Percentiles rank a stretch among this genome's conserved stretches.
These are phyloP conservation scores for Nannizzia gypsea DNA, from an alignment of 2,329 filamentous ascomycete genomes.

Conservation along the genomic window DNA sequence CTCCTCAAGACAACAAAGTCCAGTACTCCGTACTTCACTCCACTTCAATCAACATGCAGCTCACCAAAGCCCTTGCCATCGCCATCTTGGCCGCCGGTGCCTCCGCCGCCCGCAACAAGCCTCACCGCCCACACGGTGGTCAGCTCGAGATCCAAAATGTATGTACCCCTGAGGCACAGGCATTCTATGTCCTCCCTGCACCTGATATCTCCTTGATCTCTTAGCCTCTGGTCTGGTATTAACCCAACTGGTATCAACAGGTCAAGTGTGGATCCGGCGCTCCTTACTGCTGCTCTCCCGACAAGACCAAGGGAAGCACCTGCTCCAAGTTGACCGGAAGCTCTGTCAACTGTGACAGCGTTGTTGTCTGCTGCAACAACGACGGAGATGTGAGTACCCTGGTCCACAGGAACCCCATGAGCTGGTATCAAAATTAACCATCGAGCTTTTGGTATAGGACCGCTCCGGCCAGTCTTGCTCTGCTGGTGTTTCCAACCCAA, in stretches of 20 bases:
- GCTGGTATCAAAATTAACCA: background rate
- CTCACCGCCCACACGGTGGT: background rate
- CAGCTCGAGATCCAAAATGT: background rate
- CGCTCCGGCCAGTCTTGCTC: background rate
- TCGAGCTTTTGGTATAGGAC: background rate
- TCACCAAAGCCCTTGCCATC: background rate
- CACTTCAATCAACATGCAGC: background rate
- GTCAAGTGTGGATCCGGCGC: background rate
- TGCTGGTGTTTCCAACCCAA: background rate
- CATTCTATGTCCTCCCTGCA: background rate
- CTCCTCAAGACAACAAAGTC: background rate
- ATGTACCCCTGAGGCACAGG: no score
- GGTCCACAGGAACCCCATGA: background rate
- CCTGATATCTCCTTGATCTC: background rate
- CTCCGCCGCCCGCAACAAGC: background rate
- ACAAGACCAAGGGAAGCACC: background rate
- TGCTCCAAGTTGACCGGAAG: background rate
- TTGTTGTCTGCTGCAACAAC: conserved; percentile 2
- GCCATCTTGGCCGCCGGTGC: background rate
- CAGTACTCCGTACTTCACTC: background rate
- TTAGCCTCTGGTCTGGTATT: background rate
- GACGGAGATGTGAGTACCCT: background rate
- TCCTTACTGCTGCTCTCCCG: conserved; percentile 1
- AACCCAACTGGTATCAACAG: background rate
- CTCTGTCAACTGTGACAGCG: background rate